Base-by-base conservation (phyloP, 331 rosid genomes). In the Rosa hybrid region DNA sequence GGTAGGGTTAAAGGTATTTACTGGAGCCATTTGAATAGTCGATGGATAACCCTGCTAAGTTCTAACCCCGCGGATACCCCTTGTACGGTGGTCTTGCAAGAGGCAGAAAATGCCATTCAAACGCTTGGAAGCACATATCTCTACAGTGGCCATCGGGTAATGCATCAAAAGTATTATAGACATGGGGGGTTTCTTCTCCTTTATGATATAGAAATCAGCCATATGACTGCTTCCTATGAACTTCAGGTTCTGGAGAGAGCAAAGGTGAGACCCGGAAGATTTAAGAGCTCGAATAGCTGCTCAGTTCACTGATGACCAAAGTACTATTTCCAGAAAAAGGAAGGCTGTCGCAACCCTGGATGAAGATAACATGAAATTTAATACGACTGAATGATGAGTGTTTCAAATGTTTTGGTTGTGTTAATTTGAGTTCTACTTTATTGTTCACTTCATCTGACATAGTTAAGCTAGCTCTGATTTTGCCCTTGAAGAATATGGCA, bases 61-160 rank as follows among this genome's bases (percentile, higher is more conserved):
- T 34, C 39, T 34, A 34, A 34, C 0, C 39, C 5, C 39, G 39
- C 39, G 0, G 4, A 34, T 34, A 34, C 39, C 39, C 38, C 38
- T 34, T 34, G 39, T 34, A 34, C 39, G 39, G 39, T 34, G 39
- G 39, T 34, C 39, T 34, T 34, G 89, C 98, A 95, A 83, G 98
- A 92, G 80, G 87, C 97, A 44, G 83, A 90, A 72, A 90, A 91
- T 83, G 97, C 97, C 21, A 76, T 91, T 71, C 53, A 88, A 80
- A 94, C 98, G 21, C 98, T 95, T 84, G 88, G 91, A 73, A 89
- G 84, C 83, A 93, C 94, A 78, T 97, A 95, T 68, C 56, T 95
- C 41, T 93, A 90, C 5, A 97, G 98, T 13, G 92, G 99, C 46
- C 99, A 88, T 87, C 88, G 93, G 90, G 99, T 93, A 91, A 81